A percentile compares a stretch with the other conserved stretches of the same genome.
phyloP scores from a whole-genome alignment of 1,284 basidiomycete genomes.

The Sporisorium sorghi region DNA sequence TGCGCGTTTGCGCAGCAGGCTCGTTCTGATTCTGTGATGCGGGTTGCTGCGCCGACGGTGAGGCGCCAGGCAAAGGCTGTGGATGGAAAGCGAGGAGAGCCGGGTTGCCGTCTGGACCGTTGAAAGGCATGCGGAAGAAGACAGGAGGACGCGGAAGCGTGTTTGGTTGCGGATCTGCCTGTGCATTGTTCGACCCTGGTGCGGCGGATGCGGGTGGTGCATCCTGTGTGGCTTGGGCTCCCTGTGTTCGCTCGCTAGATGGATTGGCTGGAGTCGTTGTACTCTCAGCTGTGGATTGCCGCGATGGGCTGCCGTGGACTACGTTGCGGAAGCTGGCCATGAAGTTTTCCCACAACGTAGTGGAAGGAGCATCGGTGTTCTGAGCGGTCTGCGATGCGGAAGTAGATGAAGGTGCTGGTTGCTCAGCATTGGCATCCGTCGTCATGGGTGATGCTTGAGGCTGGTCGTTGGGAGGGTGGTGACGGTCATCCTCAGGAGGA shows the following conservation, averaged over 20 bases:
- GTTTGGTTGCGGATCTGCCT: not conserved
- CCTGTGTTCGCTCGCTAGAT: not conserved
- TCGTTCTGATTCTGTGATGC: not conserved
- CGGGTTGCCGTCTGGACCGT: slow-evolving; percentile 40
- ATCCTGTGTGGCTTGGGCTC: not conserved
- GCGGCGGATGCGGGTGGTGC: not conserved
- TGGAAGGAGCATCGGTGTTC: slow-evolving; percentile 5
- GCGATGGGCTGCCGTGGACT: slow-evolving; percentile 7
- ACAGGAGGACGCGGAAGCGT: slow-evolving; percentile 25
- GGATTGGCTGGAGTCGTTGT: not conserved
- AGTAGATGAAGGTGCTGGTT: slow-evolving; percentile 1
- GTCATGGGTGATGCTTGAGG: not conserved
- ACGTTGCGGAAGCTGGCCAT: slow-evolving; percentile 35
- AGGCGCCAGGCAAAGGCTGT: slow-evolving; percentile 30
- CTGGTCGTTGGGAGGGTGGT: not conserved
- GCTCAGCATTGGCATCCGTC: not conserved
- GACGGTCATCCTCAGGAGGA: slow-evolving; percentile 6
- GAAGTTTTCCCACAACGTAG: slow-evolving; percentile 41
- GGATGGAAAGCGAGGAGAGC: slow-evolving; percentile 57
- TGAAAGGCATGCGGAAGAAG: slow-evolving; percentile 54
- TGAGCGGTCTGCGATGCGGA: not conserved
- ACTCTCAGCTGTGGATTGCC: not conserved
- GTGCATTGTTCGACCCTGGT: not conserved
- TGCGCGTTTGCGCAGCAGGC: too few relatives aligned
- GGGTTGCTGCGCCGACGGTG: not conserved